phyloP scores from a whole-genome alignment of 352 stramenopile species.

The Globisporangium viniferum region DNA sequence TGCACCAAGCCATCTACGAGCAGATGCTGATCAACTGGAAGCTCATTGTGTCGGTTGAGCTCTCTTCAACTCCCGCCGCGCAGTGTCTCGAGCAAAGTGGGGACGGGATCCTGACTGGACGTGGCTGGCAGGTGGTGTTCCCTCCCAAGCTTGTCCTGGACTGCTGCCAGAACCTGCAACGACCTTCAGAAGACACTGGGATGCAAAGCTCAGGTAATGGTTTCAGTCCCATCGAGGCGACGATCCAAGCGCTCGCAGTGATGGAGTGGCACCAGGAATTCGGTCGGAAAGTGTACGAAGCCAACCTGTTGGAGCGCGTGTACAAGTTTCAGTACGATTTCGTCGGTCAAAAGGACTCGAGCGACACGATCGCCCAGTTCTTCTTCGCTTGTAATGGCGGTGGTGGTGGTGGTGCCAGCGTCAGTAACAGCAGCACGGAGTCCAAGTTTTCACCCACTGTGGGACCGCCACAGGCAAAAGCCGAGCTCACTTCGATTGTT shows the following conservation, averaged over 20 bases:
- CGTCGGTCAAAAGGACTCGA: constrained; percentile 20
- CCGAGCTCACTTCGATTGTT: not conserved
- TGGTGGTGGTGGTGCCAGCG: not conserved
- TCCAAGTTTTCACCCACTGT: not conserved
- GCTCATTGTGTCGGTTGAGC: constrained; percentile 35
- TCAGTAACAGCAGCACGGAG: not conserved
- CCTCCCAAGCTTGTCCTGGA: constrained; percentile 28
- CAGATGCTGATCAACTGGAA: constrained; percentile 45
- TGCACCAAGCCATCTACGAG: constrained; percentile 43
- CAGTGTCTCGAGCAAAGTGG: constrained; percentile 30
- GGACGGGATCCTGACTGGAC: constrained; percentile 22
- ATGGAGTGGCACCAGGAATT: constrained; percentile 40
- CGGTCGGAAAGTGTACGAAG: constrained; percentile 36
- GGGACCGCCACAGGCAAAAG: not conserved
- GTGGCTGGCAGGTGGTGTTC: constrained; percentile 37
- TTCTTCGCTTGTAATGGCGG: constrained; percentile 20
- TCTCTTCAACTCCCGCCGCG: constrained; percentile 16
- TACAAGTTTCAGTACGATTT: constrained; percentile 45
- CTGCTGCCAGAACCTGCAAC: constrained; percentile 19
- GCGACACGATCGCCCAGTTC: constrained; percentile 21
- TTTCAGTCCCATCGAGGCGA: constrained; percentile 7
- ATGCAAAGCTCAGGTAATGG: not conserved
- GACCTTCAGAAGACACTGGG: not conserved
- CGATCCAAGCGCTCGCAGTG: constrained; percentile 23
- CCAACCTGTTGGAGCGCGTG: constrained; percentile 36